Conservation (phyloP, 2,329 filamentous ascomycete genomes). For the Septoria petroselini region DNA sequence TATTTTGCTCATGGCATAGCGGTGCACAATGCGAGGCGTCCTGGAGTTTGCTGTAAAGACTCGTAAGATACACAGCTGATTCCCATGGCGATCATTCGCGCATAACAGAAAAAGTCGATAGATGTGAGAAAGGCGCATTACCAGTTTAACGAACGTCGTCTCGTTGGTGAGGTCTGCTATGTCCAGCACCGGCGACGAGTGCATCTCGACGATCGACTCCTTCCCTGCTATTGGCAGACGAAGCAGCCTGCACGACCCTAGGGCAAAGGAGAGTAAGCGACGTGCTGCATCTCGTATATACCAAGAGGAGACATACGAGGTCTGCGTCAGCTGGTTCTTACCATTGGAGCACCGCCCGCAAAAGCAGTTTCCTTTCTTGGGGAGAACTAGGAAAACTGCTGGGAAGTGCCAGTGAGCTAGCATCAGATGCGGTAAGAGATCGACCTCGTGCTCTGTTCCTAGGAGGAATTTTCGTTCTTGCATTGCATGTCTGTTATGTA, state of each 20-base stretch:
- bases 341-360: neutral
- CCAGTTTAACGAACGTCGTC: too few relatives aligned
- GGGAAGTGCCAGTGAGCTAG: constrained; percentile 1
- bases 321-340: neutral
- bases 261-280: too few relatives aligned
- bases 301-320: constrained; percentile 2
- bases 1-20: constrained; percentile 2
- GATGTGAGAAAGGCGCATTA: constrained; percentile 1
- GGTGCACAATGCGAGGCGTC: constrained; percentile 2
- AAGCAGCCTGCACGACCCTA: too few relatives aligned
- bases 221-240: too few relatives aligned
- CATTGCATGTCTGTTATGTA: neutral
- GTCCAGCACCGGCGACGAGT: too few relatives aligned
- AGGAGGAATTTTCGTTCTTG: neutral
- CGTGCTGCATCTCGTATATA: constrained; percentile 2
- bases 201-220: too few relatives aligned
- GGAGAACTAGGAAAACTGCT: too few relatives aligned
- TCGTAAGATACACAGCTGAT: constrained; percentile 9
- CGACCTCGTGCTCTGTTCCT: neutral
- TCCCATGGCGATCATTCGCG: constrained; percentile 1
- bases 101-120: constrained; percentile 9
- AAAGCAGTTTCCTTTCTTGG: constrained; percentile 5
- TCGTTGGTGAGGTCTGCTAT: too few relatives aligned
- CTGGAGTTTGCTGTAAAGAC: neutral
- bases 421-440: constrained; percentile 1